These are phyloP conservation scores for Sporobolomyces phaffii DNA, from an alignment of 768 basidiomycete species.

Conservation along the genomic window DNA sequence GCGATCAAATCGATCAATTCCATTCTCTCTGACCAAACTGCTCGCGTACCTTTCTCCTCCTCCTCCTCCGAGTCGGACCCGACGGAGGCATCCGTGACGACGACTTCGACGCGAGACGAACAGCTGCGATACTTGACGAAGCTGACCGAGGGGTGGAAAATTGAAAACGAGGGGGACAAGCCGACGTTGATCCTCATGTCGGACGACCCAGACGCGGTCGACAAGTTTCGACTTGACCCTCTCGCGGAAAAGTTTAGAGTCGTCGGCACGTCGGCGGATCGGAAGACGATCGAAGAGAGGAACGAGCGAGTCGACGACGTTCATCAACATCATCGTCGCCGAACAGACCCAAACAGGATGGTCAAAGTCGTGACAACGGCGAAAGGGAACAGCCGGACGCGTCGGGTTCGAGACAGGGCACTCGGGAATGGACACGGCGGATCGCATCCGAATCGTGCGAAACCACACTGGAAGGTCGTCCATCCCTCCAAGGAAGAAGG, in stretches of 20 bases:
- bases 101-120: not conserved
- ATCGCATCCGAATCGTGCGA: not conserved
- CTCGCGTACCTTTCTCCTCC: too few relatives aligned
- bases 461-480: not conserved
- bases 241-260: constrained; percentile 13
- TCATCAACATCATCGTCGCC: not conserved
- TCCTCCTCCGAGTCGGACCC: not conserved
- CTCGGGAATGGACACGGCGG: not conserved
- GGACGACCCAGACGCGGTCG: constrained; percentile 20
- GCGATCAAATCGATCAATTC: constrained; percentile 17
- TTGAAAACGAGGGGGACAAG: not conserved
- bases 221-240: constrained; percentile 13
- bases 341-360: too few relatives aligned
- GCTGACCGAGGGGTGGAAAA: not conserved
- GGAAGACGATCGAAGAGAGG: not conserved
- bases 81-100: too few relatives aligned
- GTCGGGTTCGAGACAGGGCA: not conserved
- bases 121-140: not conserved
- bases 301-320: not conserved
- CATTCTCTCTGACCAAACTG: constrained; percentile 13
- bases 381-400: not conserved
- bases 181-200: constrained; percentile 29
- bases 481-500: not conserved
- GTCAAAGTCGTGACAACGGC: not conserved
- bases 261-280: not conserved